Evolutionary conservation across 768 basidiomycete genomes (phyloP).

Genomic region (Lentinula aciculospora): DNA sequence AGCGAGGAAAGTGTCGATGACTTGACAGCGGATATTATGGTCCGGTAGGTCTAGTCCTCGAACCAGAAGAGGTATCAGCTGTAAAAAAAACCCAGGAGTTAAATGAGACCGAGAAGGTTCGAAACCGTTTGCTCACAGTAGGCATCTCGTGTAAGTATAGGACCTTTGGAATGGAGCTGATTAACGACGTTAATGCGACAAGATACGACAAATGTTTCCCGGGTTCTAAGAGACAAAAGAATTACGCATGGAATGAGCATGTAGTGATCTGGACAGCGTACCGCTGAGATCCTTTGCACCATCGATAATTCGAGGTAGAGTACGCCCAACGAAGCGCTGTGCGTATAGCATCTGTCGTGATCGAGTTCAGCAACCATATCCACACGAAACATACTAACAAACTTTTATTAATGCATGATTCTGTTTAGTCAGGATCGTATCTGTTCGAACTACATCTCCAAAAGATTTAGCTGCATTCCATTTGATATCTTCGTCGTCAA

Average conservation of each 20-base stretch:
- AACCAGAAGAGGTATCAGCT: slow-evolving; percentile 88
- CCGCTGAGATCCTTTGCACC: slow-evolving; percentile 55
- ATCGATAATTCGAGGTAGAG: slow-evolving; percentile 70
- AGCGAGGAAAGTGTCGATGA: slow-evolving; percentile 73
- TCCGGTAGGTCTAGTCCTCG: slow-evolving; percentile 79
- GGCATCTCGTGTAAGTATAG: slow-evolving; percentile 68
- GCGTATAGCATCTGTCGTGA: slow-evolving; percentile 56
- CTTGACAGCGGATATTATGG: slow-evolving; percentile 65
- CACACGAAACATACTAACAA: slow-evolving; percentile 11
- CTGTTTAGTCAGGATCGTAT: slow-evolving; percentile 64
- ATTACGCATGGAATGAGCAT: neutral
- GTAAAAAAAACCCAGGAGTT: neutral
- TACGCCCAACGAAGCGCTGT: slow-evolving; percentile 67
- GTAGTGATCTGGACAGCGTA: slow-evolving; percentile 23
- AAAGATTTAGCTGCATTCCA: slow-evolving; percentile 75
- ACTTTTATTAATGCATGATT: slow-evolving; percentile 81
- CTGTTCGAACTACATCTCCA: slow-evolving; percentile 58
- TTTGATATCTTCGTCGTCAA: slow-evolving; percentile 58
- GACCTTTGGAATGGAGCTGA: slow-evolving; percentile 74
- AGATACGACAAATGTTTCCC: slow-evolving; percentile 63
- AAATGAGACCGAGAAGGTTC: neutral
- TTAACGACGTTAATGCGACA: slow-evolving; percentile 76
- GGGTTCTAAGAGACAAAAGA: slow-evolving; percentile 30
- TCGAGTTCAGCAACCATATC: neutral
- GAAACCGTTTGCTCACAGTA: slow-evolving; percentile 26